phyloP scores from a whole-genome alignment of 1,284 basidiomycete genomes.

The Phellopilus nigrolimitatus region DNA sequence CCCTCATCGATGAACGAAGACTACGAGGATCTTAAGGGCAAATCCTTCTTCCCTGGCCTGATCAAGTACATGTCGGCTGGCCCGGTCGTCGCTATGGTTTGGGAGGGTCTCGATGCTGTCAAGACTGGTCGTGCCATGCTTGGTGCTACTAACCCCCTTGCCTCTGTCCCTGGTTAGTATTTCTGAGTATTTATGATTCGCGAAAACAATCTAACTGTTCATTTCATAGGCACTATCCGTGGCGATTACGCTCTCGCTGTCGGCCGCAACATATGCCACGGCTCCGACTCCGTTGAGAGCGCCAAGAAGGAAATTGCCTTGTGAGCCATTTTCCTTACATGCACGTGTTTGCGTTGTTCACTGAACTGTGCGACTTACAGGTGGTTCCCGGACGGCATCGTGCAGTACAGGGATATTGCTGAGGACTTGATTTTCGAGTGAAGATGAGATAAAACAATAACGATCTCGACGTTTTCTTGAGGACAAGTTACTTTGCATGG shows the following conservation, averaged over 20 bases:
- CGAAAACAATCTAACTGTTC: slow-evolving; percentile 4
- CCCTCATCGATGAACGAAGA: slow-evolving; percentile 44
- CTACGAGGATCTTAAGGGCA: slow-evolving; percentile 89
- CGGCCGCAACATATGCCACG: slow-evolving; percentile 93
- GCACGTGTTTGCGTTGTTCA: background rate
- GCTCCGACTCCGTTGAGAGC: slow-evolving; percentile 87
- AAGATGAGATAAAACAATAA: slow-evolving; percentile 27
- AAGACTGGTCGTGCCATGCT: slow-evolving; percentile 96
- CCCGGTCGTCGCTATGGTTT: slow-evolving; percentile 96
- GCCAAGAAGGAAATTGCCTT: slow-evolving; percentile 89
- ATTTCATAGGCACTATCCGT: slow-evolving; percentile 72
- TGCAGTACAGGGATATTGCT: slow-evolving; percentile 69
- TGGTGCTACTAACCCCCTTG: slow-evolving; percentile 95
- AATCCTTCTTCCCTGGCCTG: slow-evolving; percentile 90
- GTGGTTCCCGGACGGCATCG: slow-evolving; percentile 82
- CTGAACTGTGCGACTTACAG: slow-evolving; percentile 32
- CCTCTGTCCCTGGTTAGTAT: slow-evolving; percentile 71
- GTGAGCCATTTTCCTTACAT: slow-evolving; percentile 42
- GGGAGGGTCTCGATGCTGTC: slow-evolving; percentile 95
- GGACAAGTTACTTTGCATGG: background rate
- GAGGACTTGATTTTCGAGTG: slow-evolving; percentile 84
- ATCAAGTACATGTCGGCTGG: slow-evolving; percentile 95
- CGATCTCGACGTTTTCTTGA: slow-evolving; percentile 15
- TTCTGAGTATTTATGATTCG: slow-evolving; percentile 27
- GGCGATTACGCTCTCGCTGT: slow-evolving; percentile 91